Evolutionary conservation across 345 rosid genomes (phyloP).

Genomic region (Combretum micranthum): DNA sequence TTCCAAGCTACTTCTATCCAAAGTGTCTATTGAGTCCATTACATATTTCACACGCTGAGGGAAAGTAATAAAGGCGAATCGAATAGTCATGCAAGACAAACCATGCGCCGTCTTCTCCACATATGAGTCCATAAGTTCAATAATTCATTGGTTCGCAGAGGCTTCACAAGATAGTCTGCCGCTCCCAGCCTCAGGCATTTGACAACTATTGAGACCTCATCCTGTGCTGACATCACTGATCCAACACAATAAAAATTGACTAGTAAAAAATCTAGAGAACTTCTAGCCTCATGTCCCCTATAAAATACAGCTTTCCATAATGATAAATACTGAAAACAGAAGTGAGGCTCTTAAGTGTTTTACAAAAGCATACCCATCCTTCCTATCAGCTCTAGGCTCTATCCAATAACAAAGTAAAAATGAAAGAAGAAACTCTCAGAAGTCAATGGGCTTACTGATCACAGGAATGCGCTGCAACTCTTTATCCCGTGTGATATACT

Average conservation of each 20-base stretch:
- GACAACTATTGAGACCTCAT: constrained; percentile 42
- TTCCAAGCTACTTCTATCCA: too few species aligned
- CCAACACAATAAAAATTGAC: constrained; percentile 14
- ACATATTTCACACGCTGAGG: background rate
- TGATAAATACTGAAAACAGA: too few species aligned
- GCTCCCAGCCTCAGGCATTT: constrained; percentile 52
- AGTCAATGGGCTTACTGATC: constrained; percentile 60
- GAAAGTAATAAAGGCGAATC: constrained; percentile 2
- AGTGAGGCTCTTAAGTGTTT: too few species aligned
- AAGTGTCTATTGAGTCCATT: too few species aligned
- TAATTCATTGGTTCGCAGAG: constrained; percentile 39
- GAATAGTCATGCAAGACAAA: constrained; percentile 16
- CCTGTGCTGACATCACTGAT: constrained; percentile 47
- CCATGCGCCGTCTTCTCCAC: constrained; percentile 49
- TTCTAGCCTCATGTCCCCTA: too few species aligned
- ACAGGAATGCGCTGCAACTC: constrained; percentile 86
- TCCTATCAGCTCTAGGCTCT: too few species aligned
- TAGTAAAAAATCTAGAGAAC: too few species aligned
- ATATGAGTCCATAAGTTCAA: constrained; percentile 46
- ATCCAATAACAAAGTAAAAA: background rate
- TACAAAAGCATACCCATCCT: too few species aligned
- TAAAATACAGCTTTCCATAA: too few species aligned
- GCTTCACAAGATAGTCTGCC: constrained; percentile 52
- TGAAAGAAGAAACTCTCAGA: background rate
- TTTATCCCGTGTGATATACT: constrained; percentile 79